Conservation (phyloP, 1,284 basidiomycete species). For the Kalmanozyma brasiliensis region DNA sequence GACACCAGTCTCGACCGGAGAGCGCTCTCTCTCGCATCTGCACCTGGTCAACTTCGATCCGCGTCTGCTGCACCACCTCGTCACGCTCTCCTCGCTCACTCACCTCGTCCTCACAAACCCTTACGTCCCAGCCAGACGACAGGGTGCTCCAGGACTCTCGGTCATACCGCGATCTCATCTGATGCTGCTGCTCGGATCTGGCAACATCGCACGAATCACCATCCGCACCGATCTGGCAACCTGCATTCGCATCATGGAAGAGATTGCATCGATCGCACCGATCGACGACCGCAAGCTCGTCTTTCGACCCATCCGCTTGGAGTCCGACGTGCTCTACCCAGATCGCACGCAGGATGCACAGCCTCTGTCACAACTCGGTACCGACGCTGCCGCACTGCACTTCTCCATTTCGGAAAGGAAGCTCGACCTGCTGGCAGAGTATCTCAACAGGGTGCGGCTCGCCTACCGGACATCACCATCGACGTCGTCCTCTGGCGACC, state of each 20-base stretch:
- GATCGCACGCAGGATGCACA: neutral
- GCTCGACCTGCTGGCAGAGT: slow-evolving; percentile 34
- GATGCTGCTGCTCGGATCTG: slow-evolving; percentile 37
- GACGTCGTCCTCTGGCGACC: slow-evolving; percentile 7
- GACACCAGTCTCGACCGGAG: neutral
- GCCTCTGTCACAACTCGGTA: neutral
- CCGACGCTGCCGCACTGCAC: slow-evolving; percentile 3
- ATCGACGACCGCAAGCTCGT: slow-evolving; percentile 42
- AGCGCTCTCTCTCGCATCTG: slow-evolving; percentile 36
- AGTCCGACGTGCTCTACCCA: slow-evolving; percentile 7
- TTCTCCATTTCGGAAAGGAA: slow-evolving; percentile 10
- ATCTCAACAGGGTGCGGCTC: slow-evolving; percentile 11
- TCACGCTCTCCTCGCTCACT: slow-evolving; percentile 33
- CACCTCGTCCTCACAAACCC: slow-evolving; percentile 47
- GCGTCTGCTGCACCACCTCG: slow-evolving; percentile 40
- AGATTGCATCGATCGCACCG: slow-evolving; percentile 30
- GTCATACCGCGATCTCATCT: slow-evolving; percentile 39
- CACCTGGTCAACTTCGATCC: slow-evolving; percentile 45
- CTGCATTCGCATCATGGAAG: slow-evolving; percentile 41
- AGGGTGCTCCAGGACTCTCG: slow-evolving; percentile 26
- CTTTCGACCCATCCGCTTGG: slow-evolving; percentile 28
- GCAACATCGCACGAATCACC: slow-evolving; percentile 27
- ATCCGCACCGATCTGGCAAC: slow-evolving; percentile 28
- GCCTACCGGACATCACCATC: neutral
- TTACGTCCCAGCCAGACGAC: slow-evolving; percentile 8